Evolutionary conservation across 2,329 filamentous ascomycete species (phyloP).

Genomic region (Paradendryphiella salina): DNA sequence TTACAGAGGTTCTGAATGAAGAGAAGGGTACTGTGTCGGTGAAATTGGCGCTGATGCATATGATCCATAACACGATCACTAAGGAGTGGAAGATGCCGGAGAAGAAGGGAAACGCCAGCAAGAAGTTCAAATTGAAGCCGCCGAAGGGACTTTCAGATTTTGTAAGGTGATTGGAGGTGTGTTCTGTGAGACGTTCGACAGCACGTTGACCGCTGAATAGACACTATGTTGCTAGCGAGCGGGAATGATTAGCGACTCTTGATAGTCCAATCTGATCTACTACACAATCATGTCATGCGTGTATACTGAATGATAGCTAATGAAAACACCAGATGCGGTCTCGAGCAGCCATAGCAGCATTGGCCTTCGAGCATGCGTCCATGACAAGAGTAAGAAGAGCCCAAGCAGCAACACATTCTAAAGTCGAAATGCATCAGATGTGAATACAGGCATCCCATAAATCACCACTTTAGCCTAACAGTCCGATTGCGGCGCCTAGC

Average conservation of each 20-base stretch:
- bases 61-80: slow-evolving; percentile 8
- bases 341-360: no score
- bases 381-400: not conserved
- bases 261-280: not conserved
- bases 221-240: not conserved
- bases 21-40: slow-evolving; percentile 4
- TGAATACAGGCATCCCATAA: not conserved
- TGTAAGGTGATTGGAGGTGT: not conserved
- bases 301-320: not conserved
- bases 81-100: slow-evolving; percentile 10
- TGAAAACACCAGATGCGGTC: not conserved
- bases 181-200: not conserved
- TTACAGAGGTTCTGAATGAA: slow-evolving; percentile 10
- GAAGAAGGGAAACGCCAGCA: slow-evolving; percentile 9
- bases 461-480: not conserved
- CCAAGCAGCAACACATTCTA: not conserved
- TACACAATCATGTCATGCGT: not conserved
- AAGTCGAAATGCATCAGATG: not conserved
- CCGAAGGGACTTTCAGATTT: not conserved
- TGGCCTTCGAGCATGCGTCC: not conserved
- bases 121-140: slow-evolving; percentile 1
- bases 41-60: slow-evolving; percentile 17
- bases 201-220: no score
- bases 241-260: no score
- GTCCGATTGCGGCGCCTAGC: not conserved